Evolutionary conservation across 441 rosid genomes (phyloP), one percentile per base, ranked within the genome.

Genomic region (Bocquillonia castaneifolia): DNA sequence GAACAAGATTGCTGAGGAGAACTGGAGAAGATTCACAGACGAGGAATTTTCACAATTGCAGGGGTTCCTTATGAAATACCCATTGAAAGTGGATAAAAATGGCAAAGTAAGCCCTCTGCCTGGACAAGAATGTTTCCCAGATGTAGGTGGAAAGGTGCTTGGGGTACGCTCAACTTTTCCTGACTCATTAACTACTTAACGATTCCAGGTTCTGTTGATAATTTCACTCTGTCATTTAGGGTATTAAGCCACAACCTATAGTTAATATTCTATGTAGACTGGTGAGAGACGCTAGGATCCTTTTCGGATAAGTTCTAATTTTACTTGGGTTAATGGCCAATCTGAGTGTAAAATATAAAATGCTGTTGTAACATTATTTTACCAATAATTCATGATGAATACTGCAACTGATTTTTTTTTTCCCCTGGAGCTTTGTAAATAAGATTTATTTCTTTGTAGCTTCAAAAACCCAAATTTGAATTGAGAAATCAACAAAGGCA

Each of bases 71-170:
- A 80, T 91, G 13, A 83, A 81, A 55, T 91, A 91, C 65, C 97
- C 97, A 1, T 79, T 91, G 10, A 64, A 74, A 63, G 85, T 91
- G 29, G 88, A 82, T 66, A n/a, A 22, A 29, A 29, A 67, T 8
- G 93, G 97, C 52, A 87, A 84, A 72, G 83, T 87, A 52, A 78
- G 77, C 20, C 76, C 86, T 31, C 68, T 91, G 77, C 78, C 84
- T 3, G 92, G 88, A 23, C 76, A 77, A 6, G 89, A 89, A 68
- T 80, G 74, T 0, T 91, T 91, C 73, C 96, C 96, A 0, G 97
- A 87, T 61, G 90, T 87, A 17, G 96, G 97, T 13, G 97, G 97
- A 53, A 91, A 75, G 80, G 85, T 91, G 40, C 85, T 85, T 0
- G 97, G 97, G 42, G 60, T 78, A 29, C 88, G 86, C 4, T 67